Evolutionary conservation across 179 eudicot species (phyloP), one percentile per base, ranked within the genome.

Genomic region (Actinidia polygama): DNA sequence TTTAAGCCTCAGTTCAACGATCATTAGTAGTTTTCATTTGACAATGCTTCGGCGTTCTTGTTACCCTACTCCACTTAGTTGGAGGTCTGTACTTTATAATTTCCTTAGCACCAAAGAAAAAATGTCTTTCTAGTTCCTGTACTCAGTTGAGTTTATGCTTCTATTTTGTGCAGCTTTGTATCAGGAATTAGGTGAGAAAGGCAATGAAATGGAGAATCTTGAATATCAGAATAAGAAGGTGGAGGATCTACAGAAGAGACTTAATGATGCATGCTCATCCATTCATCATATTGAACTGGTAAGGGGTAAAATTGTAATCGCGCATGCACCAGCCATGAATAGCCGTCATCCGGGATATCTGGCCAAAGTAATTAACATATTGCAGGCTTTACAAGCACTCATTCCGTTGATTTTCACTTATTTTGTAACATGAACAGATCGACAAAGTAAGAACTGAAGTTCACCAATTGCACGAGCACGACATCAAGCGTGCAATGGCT

Each of bases 251-350:
- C 92, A 95, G 54, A 90, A 81, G 81, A 90, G 93, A 89, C 89
- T 97, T 81, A 85, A 90, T 30, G 87, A 87, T 82, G 95, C 99
- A 73, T 86, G 90, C 81, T 88, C 94, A 61, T 91, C 97, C 14
- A 77, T 84, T 83, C 92, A 97, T 86, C 99, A 97, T 83, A 53
- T 84, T 75, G 97, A 91, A 67, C 91, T 96, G 19, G 99, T 96
- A 87, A 87, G 92, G 51, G 44, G 49, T 81, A 24, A 58, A 14
- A 49, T 59, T 46, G 61, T 73, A 26, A 47, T 81, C 79, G 57
- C 7, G 19, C 16, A 53, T 55, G 63, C 58, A 40, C 3, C n/a
- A 10, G 54, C 55, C 49, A 16, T 57, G 24, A 23, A 10, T 4
- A 61, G 58, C 3, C 36, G 24, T 58, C 51, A 76, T 53, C 61